Percentiles rank a stretch among this genome's conserved stretches.
Evolutionary conservation across 139 green algal species (phyloP).

Genomic region (Micractinium sp.): DNA sequence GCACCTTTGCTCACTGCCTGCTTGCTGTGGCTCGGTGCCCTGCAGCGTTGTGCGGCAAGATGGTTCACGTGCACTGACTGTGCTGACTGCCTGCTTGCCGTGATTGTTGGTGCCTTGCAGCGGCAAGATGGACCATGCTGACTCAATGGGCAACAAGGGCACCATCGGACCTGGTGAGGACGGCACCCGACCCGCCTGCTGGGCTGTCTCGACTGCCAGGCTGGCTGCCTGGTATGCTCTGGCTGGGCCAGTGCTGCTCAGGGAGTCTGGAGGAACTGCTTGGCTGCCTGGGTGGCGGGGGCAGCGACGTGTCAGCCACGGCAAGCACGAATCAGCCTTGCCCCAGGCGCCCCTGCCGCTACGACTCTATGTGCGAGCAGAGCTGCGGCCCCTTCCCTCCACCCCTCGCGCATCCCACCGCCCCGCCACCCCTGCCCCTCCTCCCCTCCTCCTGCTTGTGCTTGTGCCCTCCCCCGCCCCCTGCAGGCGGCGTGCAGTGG

Average conservation of each 20-base stretch:
- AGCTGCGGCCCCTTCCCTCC: too few species aligned
- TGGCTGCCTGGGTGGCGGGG: too few species aligned
- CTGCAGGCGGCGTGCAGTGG: constrained; percentile 89
- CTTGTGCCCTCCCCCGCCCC: neutral
- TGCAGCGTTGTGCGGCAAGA: constrained; percentile 87
- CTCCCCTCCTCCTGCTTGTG: neutral
- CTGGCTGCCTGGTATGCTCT: too few species aligned
- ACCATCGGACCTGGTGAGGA: constrained; percentile 63
- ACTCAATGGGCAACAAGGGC: constrained; percentile 84
- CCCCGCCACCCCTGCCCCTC: neutral
- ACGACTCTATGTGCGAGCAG: too few species aligned
- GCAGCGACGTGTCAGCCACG: too few species aligned
- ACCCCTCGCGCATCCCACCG: too few species aligned
- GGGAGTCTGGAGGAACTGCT: too few species aligned
- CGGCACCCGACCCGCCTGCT: too few species aligned
- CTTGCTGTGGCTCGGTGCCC: constrained; percentile 44
- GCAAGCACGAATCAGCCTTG: too few species aligned
- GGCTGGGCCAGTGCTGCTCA: too few species aligned
- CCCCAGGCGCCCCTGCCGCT: too few species aligned
- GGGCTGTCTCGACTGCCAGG: too few species aligned
- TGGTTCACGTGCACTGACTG: constrained; percentile 59
- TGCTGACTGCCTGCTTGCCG: neutral
- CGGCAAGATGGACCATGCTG: constrained; percentile 86
- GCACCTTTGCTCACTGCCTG: neutral
- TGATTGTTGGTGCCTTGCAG: constrained; percentile 84